These are phyloP conservation scores for Pseudogymnoascus sp. DNA, from an alignment of 2,329 filamentous ascomycete genomes.

Conservation along the genomic window DNA sequence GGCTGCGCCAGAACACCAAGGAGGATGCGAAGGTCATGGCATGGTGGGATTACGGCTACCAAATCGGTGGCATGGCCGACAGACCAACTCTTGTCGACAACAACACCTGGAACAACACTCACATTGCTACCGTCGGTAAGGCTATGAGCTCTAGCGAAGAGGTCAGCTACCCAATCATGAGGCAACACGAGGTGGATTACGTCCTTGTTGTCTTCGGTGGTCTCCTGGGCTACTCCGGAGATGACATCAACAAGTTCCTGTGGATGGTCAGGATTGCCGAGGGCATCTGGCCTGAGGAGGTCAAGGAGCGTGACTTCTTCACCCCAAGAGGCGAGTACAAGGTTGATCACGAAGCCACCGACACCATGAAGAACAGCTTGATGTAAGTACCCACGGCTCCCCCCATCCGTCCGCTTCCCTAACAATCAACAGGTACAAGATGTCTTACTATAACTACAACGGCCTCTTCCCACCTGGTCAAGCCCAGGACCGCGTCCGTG, in stretches of 20 bases:
- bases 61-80: conserved; percentile 99
- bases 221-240: conserved; percentile 91
- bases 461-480: conserved; percentile 85
- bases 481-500: conserved; percentile 82
- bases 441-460: conserved; percentile 99
- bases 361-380: conserved; percentile 98
- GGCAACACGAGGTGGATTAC: conserved; percentile 97
- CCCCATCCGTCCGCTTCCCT: conserved; percentile 14
- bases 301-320: conserved; percentile 95
- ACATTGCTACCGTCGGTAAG: conserved; percentile 98
- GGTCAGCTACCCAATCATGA: conserved; percentile 97
- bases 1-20: conserved; percentile 94
- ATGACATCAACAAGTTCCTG: conserved; percentile 99
- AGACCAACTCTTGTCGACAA: conserved; percentile 96
- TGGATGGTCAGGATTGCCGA: conserved; percentile 99
- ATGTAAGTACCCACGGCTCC: conserved; percentile 59
- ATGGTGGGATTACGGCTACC: conserved; percentile 99
- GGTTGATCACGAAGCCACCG: conserved; percentile 85
- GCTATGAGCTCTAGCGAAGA: conserved; percentile 97
- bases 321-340: conserved; percentile 89
- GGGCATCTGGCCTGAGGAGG: conserved; percentile 99
- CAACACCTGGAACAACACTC: conserved; percentile 99
- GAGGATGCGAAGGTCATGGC: conserved; percentile 98
- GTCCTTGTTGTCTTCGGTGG: conserved; percentile 96
- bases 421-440: conserved; percentile 75